These are phyloP conservation scores for Ogataea polymorpha DNA, from an alignment of 805 yeast species.

Conservation along the genomic window DNA sequence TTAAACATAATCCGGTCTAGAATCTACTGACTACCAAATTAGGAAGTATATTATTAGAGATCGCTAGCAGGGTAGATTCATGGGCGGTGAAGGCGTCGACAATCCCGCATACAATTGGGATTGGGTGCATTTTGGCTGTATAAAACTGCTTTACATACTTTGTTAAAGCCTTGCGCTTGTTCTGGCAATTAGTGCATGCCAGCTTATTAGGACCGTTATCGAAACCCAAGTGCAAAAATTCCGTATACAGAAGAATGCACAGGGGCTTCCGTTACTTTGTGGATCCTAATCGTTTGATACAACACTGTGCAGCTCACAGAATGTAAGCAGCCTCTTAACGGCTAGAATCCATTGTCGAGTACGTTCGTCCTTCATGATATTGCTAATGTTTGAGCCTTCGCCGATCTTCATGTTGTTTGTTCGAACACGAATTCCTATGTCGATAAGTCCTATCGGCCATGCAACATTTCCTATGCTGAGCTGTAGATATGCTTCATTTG, in stretches of 20 bases:
- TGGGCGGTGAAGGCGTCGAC: not conserved
- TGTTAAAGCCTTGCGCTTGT: not conserved
- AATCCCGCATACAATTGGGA: not conserved
- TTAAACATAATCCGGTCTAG: constrained; percentile 4
- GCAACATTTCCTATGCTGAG: constrained; percentile 84
- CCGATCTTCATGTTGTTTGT: constrained; percentile 52
- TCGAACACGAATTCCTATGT: constrained; percentile 77
- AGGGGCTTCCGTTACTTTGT: constrained; percentile 1
- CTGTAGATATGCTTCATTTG: constrained; percentile 68
- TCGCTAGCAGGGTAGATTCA: not conserved
- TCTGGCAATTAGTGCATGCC: not conserved
- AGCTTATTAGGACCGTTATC: not conserved
- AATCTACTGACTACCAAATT: constrained; percentile 3
- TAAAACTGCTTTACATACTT: not conserved
- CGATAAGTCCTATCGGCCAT: constrained; percentile 87
- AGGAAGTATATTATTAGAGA: not conserved
- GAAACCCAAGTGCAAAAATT: not conserved
- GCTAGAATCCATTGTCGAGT: constrained; percentile 77
- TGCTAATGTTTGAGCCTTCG: constrained; percentile 41
- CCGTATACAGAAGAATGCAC: not conserved
- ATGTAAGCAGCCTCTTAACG: constrained; percentile 69
- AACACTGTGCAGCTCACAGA: constrained; percentile 31
- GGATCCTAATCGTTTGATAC: not conserved
- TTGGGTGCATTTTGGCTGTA: not conserved
- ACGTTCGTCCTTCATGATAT: constrained; percentile 74